Evolutionary conservation across 2,329 filamentous ascomycete genomes (phyloP).

Genomic region (Exophiala sideris): DNA sequence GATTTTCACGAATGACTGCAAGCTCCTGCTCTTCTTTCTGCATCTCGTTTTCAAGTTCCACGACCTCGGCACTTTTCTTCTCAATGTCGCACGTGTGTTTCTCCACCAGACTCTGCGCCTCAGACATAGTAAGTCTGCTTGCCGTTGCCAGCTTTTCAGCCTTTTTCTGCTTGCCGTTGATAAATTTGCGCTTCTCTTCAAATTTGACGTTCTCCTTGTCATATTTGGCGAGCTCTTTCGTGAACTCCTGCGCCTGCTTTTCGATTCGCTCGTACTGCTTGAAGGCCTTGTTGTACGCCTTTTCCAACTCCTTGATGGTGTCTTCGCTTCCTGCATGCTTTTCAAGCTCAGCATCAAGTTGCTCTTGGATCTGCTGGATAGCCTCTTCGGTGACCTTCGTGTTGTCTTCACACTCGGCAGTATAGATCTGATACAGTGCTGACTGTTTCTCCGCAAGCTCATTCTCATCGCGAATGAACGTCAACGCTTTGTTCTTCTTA

Average conservation of each 20-base stretch:
- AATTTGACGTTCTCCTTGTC: conserved; percentile 97
- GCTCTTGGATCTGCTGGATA: conserved; percentile 81
- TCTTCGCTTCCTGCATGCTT: conserved; percentile 89
- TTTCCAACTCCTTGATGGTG: conserved; percentile 84
- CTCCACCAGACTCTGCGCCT: conserved; percentile 73
- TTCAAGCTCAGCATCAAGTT: conserved; percentile 81
- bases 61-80: conserved; percentile 69
- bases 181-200: conserved; percentile 95
- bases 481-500: conserved; percentile 91
- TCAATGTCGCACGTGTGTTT: conserved; percentile 77
- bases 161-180: conserved; percentile 88
- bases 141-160: conserved; percentile 81
- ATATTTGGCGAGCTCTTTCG: conserved; percentile 86
- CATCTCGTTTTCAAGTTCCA: conserved; percentile 71
- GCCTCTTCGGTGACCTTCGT: conserved; percentile 84
- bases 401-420: conserved; percentile 84
- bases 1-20: conserved; percentile 72
- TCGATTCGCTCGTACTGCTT: conserved; percentile 82
- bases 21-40: conserved; percentile 78
- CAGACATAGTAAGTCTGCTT: conserved; percentile 69
- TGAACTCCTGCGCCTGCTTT: conserved; percentile 71
- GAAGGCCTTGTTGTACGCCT: conserved; percentile 73
- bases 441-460: conserved; percentile 87
- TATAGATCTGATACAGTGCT: conserved; percentile 86
- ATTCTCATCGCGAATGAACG: conserved; percentile 88